phyloP scores from a whole-genome alignment of 192 early-diverging fungal species.

The Cetraspora pellucida region DNA sequence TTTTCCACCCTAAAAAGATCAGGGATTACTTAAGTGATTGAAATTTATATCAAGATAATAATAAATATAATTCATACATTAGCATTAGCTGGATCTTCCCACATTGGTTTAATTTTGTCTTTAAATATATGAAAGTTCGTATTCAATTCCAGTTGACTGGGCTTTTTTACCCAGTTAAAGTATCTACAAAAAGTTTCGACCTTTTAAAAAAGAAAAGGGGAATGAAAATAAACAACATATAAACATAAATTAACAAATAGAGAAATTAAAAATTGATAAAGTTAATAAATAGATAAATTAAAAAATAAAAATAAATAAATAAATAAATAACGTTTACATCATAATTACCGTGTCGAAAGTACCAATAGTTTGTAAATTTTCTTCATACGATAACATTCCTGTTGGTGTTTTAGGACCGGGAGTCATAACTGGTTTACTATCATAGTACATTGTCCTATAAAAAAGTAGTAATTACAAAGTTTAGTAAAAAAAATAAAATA shows the following conservation, averaged over 20 bases:
- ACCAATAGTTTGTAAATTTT: constrained; percentile 32
- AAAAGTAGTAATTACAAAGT: background rate
- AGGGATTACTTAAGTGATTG: background rate
- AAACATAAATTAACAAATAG: too few relatives aligned
- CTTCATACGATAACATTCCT: background rate
- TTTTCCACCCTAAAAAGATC: constrained; percentile 42
- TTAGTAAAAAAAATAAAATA: background rate
- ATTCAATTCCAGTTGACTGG: constrained; percentile 43
- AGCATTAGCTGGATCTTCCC: constrained; percentile 50
- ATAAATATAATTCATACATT: constrained; percentile 37
- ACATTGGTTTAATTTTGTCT: constrained; percentile 50
- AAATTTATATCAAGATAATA: background rate
- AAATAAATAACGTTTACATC: background rate
- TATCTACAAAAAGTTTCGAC: constrained; percentile 47
- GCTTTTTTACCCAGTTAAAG: constrained; percentile 52
- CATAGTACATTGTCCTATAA: constrained; percentile 35
- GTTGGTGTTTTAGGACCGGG: constrained; percentile 33
- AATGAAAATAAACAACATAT: too few relatives aligned
- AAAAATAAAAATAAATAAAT: background rate
- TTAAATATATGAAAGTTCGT: constrained; percentile 50
- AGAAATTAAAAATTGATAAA: too few relatives aligned
- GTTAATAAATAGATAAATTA: background rate
- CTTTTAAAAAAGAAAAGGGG: constrained; percentile 31
- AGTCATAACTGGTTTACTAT: constrained; percentile 32
- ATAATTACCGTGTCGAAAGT: constrained; percentile 26